A percentile compares a stretch with the other conserved stretches of the same genome.
Evolutionary conservation across 345 rosid species (phyloP).

Genomic region (Capsella bursapastoris): DNA sequence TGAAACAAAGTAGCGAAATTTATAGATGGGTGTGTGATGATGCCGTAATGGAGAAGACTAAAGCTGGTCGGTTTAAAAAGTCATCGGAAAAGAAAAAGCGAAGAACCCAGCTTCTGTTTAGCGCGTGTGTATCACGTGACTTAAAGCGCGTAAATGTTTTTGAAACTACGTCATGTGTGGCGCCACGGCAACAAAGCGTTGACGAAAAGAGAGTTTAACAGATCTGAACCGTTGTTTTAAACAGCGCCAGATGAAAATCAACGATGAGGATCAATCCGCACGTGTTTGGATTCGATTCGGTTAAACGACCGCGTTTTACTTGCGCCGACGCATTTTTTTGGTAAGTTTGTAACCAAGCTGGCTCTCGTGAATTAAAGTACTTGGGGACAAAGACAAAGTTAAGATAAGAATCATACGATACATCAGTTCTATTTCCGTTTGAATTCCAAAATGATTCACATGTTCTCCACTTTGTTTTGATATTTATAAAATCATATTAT

Average conservation of each 20-base stretch:
- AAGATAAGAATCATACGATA: not conserved
- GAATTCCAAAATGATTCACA: slow-evolving; percentile 11
- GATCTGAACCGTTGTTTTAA: slow-evolving; percentile 24
- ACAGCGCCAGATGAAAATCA: slow-evolving; percentile 8
- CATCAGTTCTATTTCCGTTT: slow-evolving; percentile 15
- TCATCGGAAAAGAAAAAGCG: slow-evolving; percentile 13
- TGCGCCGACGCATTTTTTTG: not conserved
- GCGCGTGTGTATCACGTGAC: slow-evolving; percentile 27
- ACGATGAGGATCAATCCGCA: slow-evolving; percentile 31
- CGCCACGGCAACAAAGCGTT: slow-evolving; percentile 37
- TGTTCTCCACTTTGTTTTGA: slow-evolving; percentile 20
- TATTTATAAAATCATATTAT: not conserved
- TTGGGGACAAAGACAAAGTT: slow-evolving; percentile 20
- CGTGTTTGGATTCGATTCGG: slow-evolving; percentile 26
- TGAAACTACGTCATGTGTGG: slow-evolving; percentile 33
- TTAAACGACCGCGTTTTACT: slow-evolving; percentile 30
- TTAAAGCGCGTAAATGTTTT: slow-evolving; percentile 25
- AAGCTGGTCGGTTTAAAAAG: slow-evolving; percentile 32
- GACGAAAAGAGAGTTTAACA: not conserved
- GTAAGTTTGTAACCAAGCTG: slow-evolving; percentile 19
- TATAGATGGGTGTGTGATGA: slow-evolving; percentile 31
- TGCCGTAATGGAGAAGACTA: slow-evolving; percentile 39
- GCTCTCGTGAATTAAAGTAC: slow-evolving; percentile 5
- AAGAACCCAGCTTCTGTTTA: slow-evolving; percentile 23
- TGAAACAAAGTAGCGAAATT: slow-evolving; percentile 13